A percentile compares a stretch with the other conserved stretches of the same genome.
Conservation (phyloP, 148 eudicot genomes). For the Vaccinium macrocarpon region DNA sequence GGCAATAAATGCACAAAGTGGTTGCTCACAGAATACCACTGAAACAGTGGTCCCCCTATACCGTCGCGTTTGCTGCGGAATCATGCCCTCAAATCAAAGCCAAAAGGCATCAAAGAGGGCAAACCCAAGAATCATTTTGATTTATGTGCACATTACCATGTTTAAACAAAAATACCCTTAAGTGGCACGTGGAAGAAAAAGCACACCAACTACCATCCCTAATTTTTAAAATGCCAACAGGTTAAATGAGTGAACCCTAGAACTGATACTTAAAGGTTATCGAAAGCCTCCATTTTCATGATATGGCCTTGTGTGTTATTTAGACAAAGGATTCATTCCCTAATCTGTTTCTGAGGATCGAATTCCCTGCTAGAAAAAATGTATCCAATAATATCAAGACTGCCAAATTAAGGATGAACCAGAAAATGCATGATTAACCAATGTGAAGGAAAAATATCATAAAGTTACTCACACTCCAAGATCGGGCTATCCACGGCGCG, state of each 20-base stretch:
- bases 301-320: background rate
- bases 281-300: background rate
- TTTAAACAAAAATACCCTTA: background rate
- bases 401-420: background rate
- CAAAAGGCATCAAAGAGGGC: no score
- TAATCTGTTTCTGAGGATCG: background rate
- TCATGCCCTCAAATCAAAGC: no score
- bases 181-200: background rate
- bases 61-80: no score
- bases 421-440: background rate
- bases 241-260: background rate
- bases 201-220: background rate
- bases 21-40: no score
- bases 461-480: conserved; percentile 14
- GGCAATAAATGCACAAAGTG: no score
- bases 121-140: no score
- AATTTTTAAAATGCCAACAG: background rate
- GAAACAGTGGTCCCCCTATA: no score
- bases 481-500: conserved; percentile 11
- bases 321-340: background rate
- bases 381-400: background rate
- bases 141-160: no score
- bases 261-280: background rate
- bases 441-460: background rate
- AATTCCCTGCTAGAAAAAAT: background rate